Evolutionary conservation across 2,329 filamentous ascomycete genomes (phyloP).

Genomic region (Fusarium mundagurra): DNA sequence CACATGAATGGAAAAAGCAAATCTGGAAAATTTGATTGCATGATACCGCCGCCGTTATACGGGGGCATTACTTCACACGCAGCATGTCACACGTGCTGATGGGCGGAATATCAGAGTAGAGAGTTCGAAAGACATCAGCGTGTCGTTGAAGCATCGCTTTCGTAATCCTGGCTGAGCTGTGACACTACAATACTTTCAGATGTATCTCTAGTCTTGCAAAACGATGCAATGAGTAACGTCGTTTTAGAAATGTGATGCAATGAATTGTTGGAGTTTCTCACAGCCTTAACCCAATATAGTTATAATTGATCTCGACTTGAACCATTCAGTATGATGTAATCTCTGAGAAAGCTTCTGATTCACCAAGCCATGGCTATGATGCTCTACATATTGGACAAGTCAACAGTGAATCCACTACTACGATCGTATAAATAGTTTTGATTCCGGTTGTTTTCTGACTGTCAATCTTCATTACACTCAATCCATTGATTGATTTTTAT

Average conservation of each 20-base stretch:
- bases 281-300: no score
- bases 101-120: neutral
- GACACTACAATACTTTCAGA: neutral
- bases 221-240: neutral
- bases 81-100: neutral
- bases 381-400: neutral
- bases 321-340: neutral
- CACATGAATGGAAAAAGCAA: neutral
- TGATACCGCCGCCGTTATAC: neutral
- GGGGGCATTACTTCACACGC: neutral
- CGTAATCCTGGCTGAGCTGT: neutral
- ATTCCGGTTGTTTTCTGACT: fast-evolving
- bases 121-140: neutral
- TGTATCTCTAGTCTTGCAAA: neutral
- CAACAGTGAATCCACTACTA: neutral
- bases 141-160: neutral
- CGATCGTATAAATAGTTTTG: neutral
- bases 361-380: neutral
- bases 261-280: neutral
- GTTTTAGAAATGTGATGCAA: neutral
- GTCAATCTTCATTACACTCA: fast-evolving
- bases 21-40: neutral
- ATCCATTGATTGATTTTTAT: neutral
- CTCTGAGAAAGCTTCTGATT: neutral
- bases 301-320: no score